Conservation (phyloP, 805 yeast genomes). For the Candida awuae region DNA sequence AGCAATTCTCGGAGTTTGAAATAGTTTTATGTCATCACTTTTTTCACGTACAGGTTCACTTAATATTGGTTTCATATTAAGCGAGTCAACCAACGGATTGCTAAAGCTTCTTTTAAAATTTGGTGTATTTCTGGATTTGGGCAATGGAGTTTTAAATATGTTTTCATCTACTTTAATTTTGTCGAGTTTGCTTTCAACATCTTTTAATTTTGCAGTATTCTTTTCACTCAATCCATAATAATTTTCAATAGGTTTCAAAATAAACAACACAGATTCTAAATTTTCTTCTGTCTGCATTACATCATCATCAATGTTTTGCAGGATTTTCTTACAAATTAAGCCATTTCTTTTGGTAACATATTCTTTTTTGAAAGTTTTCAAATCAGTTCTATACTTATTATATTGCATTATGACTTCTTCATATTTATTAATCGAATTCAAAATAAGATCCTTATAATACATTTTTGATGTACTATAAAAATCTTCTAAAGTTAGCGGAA, state of each 20-base stretch:
- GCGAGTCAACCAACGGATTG: slow-evolving; percentile 9
- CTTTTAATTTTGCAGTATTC: not conserved
- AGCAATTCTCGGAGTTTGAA: slow-evolving; percentile 7
- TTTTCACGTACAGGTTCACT: not conserved
- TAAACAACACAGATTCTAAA: not conserved
- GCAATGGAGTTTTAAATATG: not conserved
- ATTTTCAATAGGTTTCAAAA: slow-evolving; percentile 9
- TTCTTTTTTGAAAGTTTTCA: slow-evolving; percentile 36
- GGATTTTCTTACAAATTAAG: slow-evolving; percentile 40
- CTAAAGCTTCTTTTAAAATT: slow-evolving; percentile 7
- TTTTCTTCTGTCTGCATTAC: slow-evolving; percentile 16
- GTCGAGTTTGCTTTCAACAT: slow-evolving; percentile 1
- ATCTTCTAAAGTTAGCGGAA: slow-evolving; percentile 42
- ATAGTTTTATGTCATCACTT: slow-evolving; percentile 2
- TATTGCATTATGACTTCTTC: slow-evolving; percentile 34
- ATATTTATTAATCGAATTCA: slow-evolving; percentile 32
- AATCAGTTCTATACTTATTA: slow-evolving; percentile 33
- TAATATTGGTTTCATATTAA: slow-evolving; percentile 8
- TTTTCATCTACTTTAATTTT: not conserved
- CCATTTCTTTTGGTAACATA: slow-evolving; percentile 50
- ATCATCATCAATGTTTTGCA: slow-evolving; percentile 30
- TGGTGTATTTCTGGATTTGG: not conserved
- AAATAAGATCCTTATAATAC: slow-evolving; percentile 26
- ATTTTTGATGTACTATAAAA: slow-evolving; percentile 29
- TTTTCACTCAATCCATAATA: slow-evolving; percentile 2